Evolutionary conservation across 1,284 basidiomycete genomes (phyloP).

Genomic region (Erythrobasidium hasegawianum): DNA sequence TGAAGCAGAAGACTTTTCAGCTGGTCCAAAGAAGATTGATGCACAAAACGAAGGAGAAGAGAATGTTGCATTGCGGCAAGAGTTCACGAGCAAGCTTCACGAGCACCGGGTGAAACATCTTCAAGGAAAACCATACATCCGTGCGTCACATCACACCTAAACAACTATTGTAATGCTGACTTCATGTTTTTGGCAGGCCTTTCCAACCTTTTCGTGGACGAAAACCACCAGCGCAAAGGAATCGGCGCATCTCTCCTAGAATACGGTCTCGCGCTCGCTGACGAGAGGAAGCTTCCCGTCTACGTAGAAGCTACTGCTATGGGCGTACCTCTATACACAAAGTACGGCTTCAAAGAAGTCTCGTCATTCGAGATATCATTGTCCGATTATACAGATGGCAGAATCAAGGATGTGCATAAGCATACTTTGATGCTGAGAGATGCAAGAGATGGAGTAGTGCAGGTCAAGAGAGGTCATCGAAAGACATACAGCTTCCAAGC

Average conservation of each 20-base stretch:
- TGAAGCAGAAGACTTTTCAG: background rate
- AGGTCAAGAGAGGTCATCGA: background rate
- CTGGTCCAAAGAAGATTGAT: background rate
- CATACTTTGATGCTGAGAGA: conserved; percentile 7
- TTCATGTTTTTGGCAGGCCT: conserved; percentile 3
- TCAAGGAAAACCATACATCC: conserved; percentile 1
- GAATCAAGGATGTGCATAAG: conserved; percentile 1
- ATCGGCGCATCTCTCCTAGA: conserved; percentile 4
- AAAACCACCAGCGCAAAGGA: conserved; percentile 14
- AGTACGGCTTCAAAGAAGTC: conserved; percentile 13
- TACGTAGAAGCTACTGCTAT: conserved; percentile 25
- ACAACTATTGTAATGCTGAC: background rate
- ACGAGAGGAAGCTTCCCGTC: conserved; percentile 1
- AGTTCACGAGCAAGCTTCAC: conserved; percentile 8
- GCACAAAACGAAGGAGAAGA: background rate
- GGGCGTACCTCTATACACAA: conserved; percentile 19
- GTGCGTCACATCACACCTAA: background rate
- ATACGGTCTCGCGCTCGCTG: conserved; percentile 12
- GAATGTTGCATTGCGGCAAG: background rate
- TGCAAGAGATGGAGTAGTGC: background rate
- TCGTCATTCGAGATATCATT: conserved; percentile 10
- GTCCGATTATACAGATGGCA: conserved; percentile 4
- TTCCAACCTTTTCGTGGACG: conserved; percentile 23
- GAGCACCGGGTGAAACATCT: conserved; percentile 1
- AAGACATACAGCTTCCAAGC: background rate